Base-by-base conservation (phyloP, 169 alveolate genomes). In the Plasmodium knowlesi region DNA sequence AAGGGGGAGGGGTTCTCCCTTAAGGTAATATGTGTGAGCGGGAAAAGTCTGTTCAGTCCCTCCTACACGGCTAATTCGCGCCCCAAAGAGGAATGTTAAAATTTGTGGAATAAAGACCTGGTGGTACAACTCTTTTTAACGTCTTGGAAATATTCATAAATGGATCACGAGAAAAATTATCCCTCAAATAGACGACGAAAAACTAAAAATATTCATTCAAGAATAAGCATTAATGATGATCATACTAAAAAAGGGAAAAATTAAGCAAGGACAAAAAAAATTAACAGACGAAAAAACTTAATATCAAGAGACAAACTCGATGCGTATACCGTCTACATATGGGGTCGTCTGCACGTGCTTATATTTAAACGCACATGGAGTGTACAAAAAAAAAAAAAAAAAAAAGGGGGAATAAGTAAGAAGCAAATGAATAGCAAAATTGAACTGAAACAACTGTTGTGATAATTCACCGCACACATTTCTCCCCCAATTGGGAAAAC, bases 331-430 rank as follows among this genome's bases (percentile, higher is more conserved):
- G 30, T 67, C 37, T 22, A 67, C 39, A 67, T 67, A 25, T 67
- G 37, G 14, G 30, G 14, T 67, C n/a, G 5, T 8, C 76, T 67
- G 41, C 30, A 28, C 76, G 76, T 25, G 76, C 0, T 28, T 67
- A 67, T 67, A 9, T 22, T 28, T 3, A 28, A 67, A 22, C 41
- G n/a, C 37, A 22, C 76, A 67, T 50, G 14, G 61, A 50, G 61
- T 50, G 8, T 50, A 67, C 30, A 6, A 67, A 67, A 67, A 61
- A 67, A 67, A 67, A 25, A n/a, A n/a, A n/a, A n/a, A 6, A 67
- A 67, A 67, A 61, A 67, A 67, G 25, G 76, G 76, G 76, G 76
- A 67, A 19, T 67, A 67, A 67, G 25, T 67, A 22, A 67, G 76
- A 22, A 25, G 76, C 76, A 67, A 67, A 67, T n/a, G 76, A 67